Percentiles rank a stretch among this genome's conserved stretches.
phyloP scores from a whole-genome alignment of 2,329 filamentous ascomycete species.

The Ceratocystiopsis sp. region DNA sequence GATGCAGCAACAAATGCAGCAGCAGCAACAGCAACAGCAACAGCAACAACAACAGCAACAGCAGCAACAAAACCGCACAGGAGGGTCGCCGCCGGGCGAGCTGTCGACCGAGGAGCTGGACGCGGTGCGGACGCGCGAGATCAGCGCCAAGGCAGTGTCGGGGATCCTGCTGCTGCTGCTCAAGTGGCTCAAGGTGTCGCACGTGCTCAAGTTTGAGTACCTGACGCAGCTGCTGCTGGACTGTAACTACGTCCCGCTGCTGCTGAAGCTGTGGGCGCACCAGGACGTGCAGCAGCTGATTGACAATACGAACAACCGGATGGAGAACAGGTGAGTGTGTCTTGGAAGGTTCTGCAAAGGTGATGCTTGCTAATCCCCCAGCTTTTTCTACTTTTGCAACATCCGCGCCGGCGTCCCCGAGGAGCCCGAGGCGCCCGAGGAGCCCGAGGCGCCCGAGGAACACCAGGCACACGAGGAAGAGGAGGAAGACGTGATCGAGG shows the following conservation, averaged over 20 bases:
- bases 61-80: slow-evolving; percentile 6
- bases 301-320: slow-evolving; percentile 66
- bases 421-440: slow-evolving; percentile 15
- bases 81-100: slow-evolving; percentile 22
- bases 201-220: slow-evolving; percentile 91
- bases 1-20: too few species aligned
- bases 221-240: slow-evolving; percentile 84
- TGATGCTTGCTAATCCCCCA: slow-evolving; percentile 16
- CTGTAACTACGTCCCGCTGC: slow-evolving; percentile 83
- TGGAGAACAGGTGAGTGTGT: slow-evolving; percentile 28
- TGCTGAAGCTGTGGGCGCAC: slow-evolving; percentile 84
- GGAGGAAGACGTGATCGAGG: slow-evolving; percentile 16
- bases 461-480: slow-evolving; percentile 17
- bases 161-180: slow-evolving; percentile 71
- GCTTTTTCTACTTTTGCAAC: slow-evolving; percentile 86
- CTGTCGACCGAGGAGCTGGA: slow-evolving; percentile 61
- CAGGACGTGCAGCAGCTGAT: slow-evolving; percentile 86
- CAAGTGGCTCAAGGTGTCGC: slow-evolving; percentile 93
- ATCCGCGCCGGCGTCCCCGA: slow-evolving; percentile 27
- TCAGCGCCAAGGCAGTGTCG: slow-evolving; percentile 82
- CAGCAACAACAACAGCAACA: too few species aligned
- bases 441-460: slow-evolving; percentile 15
- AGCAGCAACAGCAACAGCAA: too few species aligned
- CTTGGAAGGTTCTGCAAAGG: too few species aligned
- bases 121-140: slow-evolving; percentile 64